Percentiles rank a stretch among this genome's conserved stretches.
Conservation (phyloP, 768 basidiomycete genomes). For the Tulasnella sp. region DNA sequence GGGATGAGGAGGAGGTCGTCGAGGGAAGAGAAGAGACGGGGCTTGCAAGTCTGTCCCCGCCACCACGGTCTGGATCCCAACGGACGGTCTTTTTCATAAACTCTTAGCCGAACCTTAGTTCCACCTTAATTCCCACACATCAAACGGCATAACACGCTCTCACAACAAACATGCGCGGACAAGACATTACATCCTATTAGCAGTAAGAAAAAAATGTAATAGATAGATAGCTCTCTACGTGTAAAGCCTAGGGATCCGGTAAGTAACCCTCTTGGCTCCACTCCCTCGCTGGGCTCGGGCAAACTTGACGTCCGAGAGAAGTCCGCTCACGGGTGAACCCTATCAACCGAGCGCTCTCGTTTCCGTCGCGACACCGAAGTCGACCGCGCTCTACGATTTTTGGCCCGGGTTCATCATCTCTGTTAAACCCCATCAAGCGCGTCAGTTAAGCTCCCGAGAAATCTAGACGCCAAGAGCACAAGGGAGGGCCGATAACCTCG, state of each 20-base stretch:
- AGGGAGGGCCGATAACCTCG: neutral
- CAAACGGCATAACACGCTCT: neutral
- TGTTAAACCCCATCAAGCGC: neutral
- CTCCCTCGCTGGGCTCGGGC: neutral
- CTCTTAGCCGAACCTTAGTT: neutral
- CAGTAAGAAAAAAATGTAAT: neutral
- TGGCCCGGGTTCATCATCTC: conserved; percentile 34
- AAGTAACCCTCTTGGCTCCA: neutral
- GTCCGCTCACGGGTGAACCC: conserved; percentile 8
- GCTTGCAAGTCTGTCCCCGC: conserved; percentile 1
- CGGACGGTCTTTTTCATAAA: neutral
- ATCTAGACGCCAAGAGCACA: neutral
- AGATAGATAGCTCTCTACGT: neutral
- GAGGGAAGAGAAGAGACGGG: neutral
- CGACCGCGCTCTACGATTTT: neutral
- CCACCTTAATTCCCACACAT: neutral
- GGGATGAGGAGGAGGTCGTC: conserved; percentile 5
- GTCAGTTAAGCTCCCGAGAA: neutral
- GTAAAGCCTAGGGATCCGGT: neutral
- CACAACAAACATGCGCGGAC: neutral
- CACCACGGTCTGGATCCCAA: conserved; percentile 6
- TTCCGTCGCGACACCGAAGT: neutral
- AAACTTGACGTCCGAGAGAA: neutral
- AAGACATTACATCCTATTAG: neutral
- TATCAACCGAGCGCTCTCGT: neutral